A percentile compares a stretch with the other conserved stretches of the same genome.
These are phyloP conservation scores for Xylaria curta DNA, from an alignment of 495 filamentous ascomycete species.

Conservation along the genomic window DNA sequence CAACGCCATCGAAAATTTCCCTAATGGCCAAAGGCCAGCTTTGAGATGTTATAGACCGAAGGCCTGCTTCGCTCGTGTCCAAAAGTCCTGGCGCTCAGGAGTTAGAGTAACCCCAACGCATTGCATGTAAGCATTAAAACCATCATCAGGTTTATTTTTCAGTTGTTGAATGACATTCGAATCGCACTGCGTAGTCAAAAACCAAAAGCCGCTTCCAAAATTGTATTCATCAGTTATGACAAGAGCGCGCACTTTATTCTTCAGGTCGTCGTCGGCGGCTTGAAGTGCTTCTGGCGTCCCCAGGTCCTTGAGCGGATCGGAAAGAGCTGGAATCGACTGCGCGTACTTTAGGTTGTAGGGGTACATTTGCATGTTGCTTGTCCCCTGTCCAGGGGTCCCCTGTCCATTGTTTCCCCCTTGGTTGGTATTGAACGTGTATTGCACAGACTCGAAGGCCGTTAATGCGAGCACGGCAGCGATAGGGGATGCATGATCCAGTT, in stretches of 20 bases:
- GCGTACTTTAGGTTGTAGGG: slow-evolving; percentile 69
- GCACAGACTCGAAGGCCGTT: slow-evolving; percentile 71
- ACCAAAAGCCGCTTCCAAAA: slow-evolving; percentile 81
- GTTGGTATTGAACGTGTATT: slow-evolving; percentile 73
- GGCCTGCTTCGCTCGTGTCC: slow-evolving; percentile 55
- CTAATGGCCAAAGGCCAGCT: background rate
- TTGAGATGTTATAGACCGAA: slow-evolving; percentile 41
- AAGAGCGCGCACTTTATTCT: slow-evolving; percentile 61
- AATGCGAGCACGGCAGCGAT: slow-evolving; percentile 68
- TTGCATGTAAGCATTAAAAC: slow-evolving; percentile 66
- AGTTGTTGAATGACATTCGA: slow-evolving; percentile 52
- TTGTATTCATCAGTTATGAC: slow-evolving; percentile 66
- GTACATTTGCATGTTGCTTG: slow-evolving; percentile 77
- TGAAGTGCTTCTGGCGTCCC: background rate
- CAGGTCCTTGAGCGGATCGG: slow-evolving; percentile 45
- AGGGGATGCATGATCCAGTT: slow-evolving; percentile 58
- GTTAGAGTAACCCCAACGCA: slow-evolving; percentile 67
- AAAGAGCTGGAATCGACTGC: slow-evolving; percentile 57
- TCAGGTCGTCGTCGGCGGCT: slow-evolving; percentile 31
- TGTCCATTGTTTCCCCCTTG: slow-evolving; percentile 65
- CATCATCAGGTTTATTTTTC: slow-evolving; percentile 56
- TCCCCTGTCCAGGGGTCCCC: slow-evolving; percentile 70
- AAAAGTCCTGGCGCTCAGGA: slow-evolving; percentile 60
- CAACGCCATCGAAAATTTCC: background rate
- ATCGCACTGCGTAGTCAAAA: slow-evolving; percentile 67